Evolutionary conservation across 31 red algal genomes (phyloP).

Genomic region (Odonthalia washingtoniensis): DNA sequence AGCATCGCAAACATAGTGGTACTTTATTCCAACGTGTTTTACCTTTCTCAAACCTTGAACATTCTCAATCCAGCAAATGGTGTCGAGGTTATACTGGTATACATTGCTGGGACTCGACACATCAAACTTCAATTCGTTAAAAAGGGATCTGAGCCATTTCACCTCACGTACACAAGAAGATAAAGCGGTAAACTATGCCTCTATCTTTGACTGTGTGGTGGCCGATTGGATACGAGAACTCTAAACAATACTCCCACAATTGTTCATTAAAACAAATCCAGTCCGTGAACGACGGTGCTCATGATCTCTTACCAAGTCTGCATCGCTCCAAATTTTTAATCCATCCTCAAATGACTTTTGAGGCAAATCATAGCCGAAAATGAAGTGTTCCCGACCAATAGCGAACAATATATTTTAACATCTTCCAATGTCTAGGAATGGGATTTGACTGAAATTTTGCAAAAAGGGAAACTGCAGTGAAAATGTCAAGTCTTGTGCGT

Average conservation of each 20-base stretch:
- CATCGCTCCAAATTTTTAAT: neutral
- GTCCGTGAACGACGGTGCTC: neutral
- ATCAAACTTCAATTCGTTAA: neutral
- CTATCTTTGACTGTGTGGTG: neutral
- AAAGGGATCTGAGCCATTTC: neutral
- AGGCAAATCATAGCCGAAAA: neutral
- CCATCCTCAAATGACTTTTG: neutral
- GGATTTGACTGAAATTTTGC: constrained; percentile 22
- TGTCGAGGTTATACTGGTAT: neutral
- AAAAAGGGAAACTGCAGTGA: constrained; percentile 39
- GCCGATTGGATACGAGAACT: neutral
- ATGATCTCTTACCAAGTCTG: neutral
- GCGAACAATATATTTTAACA: constrained; percentile 24
- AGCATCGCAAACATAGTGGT: neutral
- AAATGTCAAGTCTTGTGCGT: constrained; percentile 22
- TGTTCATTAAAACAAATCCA: neutral
- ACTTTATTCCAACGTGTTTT: neutral
- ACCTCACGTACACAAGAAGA: neutral
- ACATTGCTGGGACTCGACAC: neutral
- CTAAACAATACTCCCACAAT: neutral
- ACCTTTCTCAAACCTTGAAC: neutral
- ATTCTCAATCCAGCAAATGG: neutral
- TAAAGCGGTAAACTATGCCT: neutral
- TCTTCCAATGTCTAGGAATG: constrained; percentile 11
- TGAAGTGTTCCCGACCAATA: constrained; percentile 16